Evolutionary conservation across 2,329 filamentous ascomycete genomes (phyloP).

Genomic region (Thelonectria blattea): DNA sequence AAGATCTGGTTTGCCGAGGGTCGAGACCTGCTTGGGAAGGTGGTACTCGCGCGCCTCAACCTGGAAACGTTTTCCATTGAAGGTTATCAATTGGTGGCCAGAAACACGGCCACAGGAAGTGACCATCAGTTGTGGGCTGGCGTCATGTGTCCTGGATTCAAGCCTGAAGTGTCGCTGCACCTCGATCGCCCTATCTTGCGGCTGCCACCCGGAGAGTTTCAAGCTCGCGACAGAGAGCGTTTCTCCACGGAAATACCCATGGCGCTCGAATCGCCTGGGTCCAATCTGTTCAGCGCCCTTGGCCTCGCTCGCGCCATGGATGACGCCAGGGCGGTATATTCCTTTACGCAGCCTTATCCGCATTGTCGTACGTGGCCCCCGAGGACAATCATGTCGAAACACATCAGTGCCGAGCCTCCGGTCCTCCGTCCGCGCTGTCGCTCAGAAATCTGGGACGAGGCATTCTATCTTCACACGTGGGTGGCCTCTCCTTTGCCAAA

Average conservation of each 20-base stretch:
- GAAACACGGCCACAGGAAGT: conserved; percentile 54
- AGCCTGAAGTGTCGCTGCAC: conserved; percentile 73
- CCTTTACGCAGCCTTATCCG: conserved; percentile 44
- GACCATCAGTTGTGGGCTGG: conserved; percentile 65
- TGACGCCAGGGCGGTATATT: conserved; percentile 43
- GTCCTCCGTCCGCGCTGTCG: conserved; percentile 52
- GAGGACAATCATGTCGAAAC: conserved; percentile 66
- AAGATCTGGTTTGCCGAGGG: conserved; percentile 85
- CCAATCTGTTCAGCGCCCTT: conserved; percentile 69
- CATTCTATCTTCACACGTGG: conserved; percentile 73
- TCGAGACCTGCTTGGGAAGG: conserved; percentile 71
- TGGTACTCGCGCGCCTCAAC: conserved; percentile 81
- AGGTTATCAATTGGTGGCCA: conserved; percentile 76
- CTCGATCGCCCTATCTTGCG: conserved; percentile 72
- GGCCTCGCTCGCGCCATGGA: conserved; percentile 64
- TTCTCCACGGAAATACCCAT: conserved; percentile 61
- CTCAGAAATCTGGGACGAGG: conserved; percentile 68
- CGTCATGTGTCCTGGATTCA: conserved; percentile 70
- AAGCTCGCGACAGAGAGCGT: conserved; percentile 41
- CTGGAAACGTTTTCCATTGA: conserved; percentile 76
- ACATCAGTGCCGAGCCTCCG: conserved; percentile 47
- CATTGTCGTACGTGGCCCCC: conserved; percentile 78
- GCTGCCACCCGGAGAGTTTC: conserved; percentile 51
- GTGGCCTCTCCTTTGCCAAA: conserved; percentile 33
- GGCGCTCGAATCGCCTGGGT: conserved; percentile 51